Conservation (phyloP, 352 stramenopile genomes). For the Phytophthora nicotianae region DNA sequence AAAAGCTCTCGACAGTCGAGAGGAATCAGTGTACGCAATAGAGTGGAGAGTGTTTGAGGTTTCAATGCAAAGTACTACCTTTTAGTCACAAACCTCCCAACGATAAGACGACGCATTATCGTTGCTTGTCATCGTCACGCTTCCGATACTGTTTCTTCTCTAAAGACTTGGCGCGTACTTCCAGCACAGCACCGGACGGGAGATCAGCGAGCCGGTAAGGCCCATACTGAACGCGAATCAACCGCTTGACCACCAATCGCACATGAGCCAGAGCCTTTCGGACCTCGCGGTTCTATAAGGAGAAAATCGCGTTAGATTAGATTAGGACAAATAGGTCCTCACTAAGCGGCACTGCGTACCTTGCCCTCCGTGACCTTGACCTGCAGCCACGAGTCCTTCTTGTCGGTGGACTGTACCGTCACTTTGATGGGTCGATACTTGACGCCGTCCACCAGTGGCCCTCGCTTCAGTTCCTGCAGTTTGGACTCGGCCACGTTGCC, state of each 20-base stretch:
- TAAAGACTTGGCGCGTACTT: constrained; percentile 70
- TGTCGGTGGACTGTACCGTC: constrained; percentile 77
- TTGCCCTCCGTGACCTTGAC: constrained; percentile 89
- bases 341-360: constrained; percentile 27
- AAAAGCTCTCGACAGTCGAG: constrained; percentile 12
- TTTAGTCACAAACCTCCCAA: constrained; percentile 2
- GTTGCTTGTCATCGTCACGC: constrained; percentile 26
- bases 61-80: constrained; percentile 8
- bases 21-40: constrained; percentile 27
- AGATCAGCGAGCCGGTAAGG: constrained; percentile 88
- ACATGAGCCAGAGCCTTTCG: constrained; percentile 89
- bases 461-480: constrained; percentile 73
- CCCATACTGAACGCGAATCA: constrained; percentile 91
- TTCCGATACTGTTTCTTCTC: constrained; percentile 34
- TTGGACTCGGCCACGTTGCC: constrained; percentile 83
- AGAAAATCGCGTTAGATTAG: constrained; percentile 1
- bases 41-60: constrained; percentile 18
- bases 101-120: constrained; percentile 4
- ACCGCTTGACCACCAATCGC: constrained; percentile 83
- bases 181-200: constrained; percentile 70
- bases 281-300: constrained; percentile 87
- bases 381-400: constrained; percentile 91
- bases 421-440: constrained; percentile 82
- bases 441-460: constrained; percentile 82
- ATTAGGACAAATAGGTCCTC: not conserved